These are phyloP conservation scores for Cytospora chrysosperma DNA, from an alignment of 2,329 filamentous ascomycete species.

Conservation along the genomic window DNA sequence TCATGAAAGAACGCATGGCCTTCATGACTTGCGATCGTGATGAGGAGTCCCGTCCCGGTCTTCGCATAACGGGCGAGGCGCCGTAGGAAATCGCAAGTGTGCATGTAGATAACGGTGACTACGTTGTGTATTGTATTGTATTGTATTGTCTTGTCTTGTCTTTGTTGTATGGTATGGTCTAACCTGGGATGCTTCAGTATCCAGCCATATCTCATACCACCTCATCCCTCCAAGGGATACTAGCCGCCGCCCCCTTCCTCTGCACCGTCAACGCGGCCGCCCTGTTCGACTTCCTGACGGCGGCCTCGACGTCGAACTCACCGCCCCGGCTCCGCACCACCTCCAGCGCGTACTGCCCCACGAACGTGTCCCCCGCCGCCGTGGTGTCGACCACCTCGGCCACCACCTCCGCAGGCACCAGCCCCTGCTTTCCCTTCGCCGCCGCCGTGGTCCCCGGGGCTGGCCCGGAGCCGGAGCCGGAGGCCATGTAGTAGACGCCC, in stretches of 20 bases:
- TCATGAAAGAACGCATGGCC: too few relatives aligned
- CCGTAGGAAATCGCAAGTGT: not conserved
- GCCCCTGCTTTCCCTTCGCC: conserved; percentile 40
- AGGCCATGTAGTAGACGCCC: conserved; percentile 68
- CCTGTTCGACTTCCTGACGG: conserved; percentile 59
- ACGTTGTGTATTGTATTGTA: not conserved
- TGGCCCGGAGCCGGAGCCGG: too few relatives aligned
- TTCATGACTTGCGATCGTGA: too few relatives aligned
- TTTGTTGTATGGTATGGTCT: not conserved
- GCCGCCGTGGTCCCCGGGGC: too few relatives aligned
- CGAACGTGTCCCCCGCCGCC: conserved; percentile 91
- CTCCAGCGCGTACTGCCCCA: conserved; percentile 79
- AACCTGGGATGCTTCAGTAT: not conserved
- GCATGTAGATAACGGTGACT: not conserved
- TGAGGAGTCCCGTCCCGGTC: too few relatives aligned
- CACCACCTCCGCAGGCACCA: conserved; percentile 66
- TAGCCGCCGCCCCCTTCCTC: conserved; percentile 61
- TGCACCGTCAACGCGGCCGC: conserved; percentile 67
- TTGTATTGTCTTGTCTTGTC: too few relatives aligned
- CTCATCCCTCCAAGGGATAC: conserved; percentile 64
- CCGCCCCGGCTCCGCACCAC: conserved; percentile 50
- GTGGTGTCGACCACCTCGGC: conserved; percentile 81
- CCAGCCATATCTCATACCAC: conserved; percentile 27
- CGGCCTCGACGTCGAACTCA: conserved; percentile 55
- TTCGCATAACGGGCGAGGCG: not conserved